These are phyloP conservation scores for Claviceps paspali DNA, from an alignment of 2,329 filamentous ascomycete genomes.

Conservation along the genomic window DNA sequence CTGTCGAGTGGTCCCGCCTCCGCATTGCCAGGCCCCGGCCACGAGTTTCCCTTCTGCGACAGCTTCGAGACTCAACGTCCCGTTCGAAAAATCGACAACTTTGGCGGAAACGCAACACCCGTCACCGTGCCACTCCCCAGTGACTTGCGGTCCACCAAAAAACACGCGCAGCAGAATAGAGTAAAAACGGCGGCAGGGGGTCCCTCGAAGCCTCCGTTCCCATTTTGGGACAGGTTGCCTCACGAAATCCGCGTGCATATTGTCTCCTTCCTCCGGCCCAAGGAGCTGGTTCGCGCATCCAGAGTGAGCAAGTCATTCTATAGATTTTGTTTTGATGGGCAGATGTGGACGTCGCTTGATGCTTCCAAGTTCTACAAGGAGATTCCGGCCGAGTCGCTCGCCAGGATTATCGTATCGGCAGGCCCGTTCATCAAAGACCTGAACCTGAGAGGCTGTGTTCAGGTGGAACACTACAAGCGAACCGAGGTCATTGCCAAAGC, in stretches of 20 bases:
- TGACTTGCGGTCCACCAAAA: constrained; percentile 37
- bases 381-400: constrained; percentile 69
- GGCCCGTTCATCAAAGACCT: constrained; percentile 84
- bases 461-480: constrained; percentile 68
- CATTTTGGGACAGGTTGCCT: constrained; percentile 72
- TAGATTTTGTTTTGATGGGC: constrained; percentile 79
- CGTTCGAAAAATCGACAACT: constrained; percentile 39
- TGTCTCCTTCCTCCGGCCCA: constrained; percentile 60
- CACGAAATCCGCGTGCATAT: constrained; percentile 68
- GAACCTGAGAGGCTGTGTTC: constrained; percentile 81
- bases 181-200: constrained; percentile 8
- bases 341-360: constrained; percentile 79
- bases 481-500: constrained; percentile 64
- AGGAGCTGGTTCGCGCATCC: constrained; percentile 66
- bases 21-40: constrained; percentile 22
- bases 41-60: constrained; percentile 25
- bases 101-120: constrained; percentile 21
- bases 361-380: constrained; percentile 74
- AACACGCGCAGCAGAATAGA: constrained; percentile 11
- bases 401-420: constrained; percentile 70
- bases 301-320: constrained; percentile 66
- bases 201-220: constrained; percentile 26
- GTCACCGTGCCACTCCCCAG: constrained; percentile 47
- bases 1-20: constrained; percentile 21
- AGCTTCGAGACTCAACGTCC: constrained; percentile 32